Percentiles rank a stretch among this genome's conserved stretches.
These are phyloP conservation scores for Tetradesmus obliquus DNA, from an alignment of 139 green algal species.

Conservation along the genomic window DNA sequence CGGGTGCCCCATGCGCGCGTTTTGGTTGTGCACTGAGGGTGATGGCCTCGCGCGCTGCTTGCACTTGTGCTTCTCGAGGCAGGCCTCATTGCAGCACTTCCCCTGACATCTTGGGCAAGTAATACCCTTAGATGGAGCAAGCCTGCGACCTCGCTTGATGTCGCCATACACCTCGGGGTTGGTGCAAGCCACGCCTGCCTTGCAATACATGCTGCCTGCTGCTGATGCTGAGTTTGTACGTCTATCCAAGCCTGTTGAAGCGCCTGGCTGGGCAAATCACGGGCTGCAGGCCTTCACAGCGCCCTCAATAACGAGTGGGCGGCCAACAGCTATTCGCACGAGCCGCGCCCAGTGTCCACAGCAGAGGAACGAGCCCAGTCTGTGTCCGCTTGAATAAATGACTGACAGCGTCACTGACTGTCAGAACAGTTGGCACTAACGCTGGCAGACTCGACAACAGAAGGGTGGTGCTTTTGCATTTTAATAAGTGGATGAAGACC, in stretches of 20 bases:
- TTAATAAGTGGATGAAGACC: neutral
- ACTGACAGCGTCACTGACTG: slow-evolving; percentile 6
- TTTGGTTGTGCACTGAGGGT: slow-evolving; percentile 7
- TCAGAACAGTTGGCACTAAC: slow-evolving; percentile 13
- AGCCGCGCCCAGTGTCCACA: neutral
- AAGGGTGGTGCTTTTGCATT: neutral
- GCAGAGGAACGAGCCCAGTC: neutral
- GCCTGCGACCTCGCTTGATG: slow-evolving; percentile 42
- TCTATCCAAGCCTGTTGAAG: neutral
- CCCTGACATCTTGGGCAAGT: slow-evolving; percentile 31
- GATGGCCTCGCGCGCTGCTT: slow-evolving; percentile 39
- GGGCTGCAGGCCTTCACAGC: neutral
- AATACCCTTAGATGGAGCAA: slow-evolving; percentile 32
- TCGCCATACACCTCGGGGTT: slow-evolving; percentile 44
- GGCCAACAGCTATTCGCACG: neutral
- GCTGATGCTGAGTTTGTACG: neutral
- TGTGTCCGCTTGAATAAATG: slow-evolving; percentile 1
- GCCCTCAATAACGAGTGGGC: neutral
- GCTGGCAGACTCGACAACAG: neutral
- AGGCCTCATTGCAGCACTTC: slow-evolving; percentile 40
- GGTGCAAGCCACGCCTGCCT: slow-evolving; percentile 37
- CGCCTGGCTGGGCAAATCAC: neutral
- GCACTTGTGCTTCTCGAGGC: slow-evolving; percentile 45
- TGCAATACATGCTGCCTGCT: slow-evolving; percentile 29
- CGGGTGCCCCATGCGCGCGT: neutral